A percentile compares a stretch with the other conserved stretches of the same genome.
Conservation (phyloP, 2,329 filamentous ascomycete species). For the Coniochaeta sp. region DNA sequence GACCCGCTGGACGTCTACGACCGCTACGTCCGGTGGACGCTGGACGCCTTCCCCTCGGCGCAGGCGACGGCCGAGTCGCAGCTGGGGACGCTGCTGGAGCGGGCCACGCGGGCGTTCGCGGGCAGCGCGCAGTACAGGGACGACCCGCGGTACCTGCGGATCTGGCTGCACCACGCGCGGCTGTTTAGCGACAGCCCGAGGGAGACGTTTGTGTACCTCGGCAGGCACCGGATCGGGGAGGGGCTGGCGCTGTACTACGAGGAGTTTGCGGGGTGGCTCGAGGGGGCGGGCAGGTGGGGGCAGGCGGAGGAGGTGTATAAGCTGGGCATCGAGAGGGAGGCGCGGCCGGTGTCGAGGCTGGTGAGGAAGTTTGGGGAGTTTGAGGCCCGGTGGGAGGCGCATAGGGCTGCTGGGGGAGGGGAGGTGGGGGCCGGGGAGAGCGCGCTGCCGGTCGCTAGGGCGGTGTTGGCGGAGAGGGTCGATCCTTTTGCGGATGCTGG, state of each 20-base stretch:
- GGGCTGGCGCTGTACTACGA: slow-evolving; percentile 88
- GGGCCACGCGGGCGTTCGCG: slow-evolving; percentile 85
- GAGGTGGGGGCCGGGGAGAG: slow-evolving; percentile 52
- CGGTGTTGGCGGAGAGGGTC: slow-evolving; percentile 76
- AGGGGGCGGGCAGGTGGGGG: slow-evolving; percentile 72
- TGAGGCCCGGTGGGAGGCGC: slow-evolving; percentile 63
- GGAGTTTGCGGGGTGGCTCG: slow-evolving; percentile 90
- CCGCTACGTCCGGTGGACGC: slow-evolving; percentile 93
- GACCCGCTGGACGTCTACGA: slow-evolving; percentile 95
- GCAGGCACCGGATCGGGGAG: slow-evolving; percentile 82
- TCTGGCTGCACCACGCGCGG: slow-evolving; percentile 92
- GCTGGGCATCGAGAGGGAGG: slow-evolving; percentile 81
- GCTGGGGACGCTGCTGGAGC: slow-evolving; percentile 79
- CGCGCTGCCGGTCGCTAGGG: slow-evolving; percentile 73
- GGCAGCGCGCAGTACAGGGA: slow-evolving; percentile 86
- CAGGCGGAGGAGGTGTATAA: slow-evolving; percentile 94
- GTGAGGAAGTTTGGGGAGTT: slow-evolving; percentile 91
- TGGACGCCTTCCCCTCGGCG: slow-evolving; percentile 89
- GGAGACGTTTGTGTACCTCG: slow-evolving; percentile 86
- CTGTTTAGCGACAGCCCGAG: slow-evolving; percentile 90
- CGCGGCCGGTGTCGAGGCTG: slow-evolving; percentile 71
- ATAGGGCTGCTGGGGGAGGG: slow-evolving; percentile 45
- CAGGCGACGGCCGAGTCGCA: slow-evolving; percentile 91
- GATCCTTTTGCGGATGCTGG: slow-evolving; percentile 61
- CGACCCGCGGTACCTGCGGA: slow-evolving; percentile 83